phyloP scores from a whole-genome alignment of 495 filamentous ascomycete species.

The Aspergillus asperescens region DNA sequence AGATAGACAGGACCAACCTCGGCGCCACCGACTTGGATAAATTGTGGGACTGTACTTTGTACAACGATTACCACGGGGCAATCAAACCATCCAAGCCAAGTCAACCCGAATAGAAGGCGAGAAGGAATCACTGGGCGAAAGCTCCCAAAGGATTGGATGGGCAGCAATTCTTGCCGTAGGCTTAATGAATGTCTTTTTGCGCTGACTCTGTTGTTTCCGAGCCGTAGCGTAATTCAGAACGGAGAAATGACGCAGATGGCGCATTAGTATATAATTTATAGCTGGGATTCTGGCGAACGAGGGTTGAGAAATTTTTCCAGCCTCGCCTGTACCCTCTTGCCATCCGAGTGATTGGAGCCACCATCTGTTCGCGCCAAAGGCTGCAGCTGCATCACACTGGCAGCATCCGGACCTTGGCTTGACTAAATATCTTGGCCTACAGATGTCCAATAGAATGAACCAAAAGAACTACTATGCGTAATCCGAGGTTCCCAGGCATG shows the following conservation, averaged over 20 bases:
- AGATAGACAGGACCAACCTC: not conserved
- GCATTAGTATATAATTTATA: not conserved
- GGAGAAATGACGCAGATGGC: not conserved
- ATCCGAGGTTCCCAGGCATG: no score
- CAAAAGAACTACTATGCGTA: not conserved
- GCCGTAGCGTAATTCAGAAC: not conserved
- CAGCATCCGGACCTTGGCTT: not conserved
- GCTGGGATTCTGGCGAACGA: not conserved
- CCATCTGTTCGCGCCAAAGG: not conserved
- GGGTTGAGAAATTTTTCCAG: not conserved
- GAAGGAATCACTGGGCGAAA: not conserved
- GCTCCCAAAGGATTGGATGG: not conserved
- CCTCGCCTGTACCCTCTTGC: not conserved
- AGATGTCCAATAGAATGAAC: not conserved
- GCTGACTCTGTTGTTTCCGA: not conserved
- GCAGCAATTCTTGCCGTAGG: not conserved
- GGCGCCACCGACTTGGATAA: not conserved
- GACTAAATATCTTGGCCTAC: no score
- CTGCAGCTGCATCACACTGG: not conserved
- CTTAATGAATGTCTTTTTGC: not conserved
- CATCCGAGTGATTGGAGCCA: not conserved
- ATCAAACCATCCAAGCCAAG: not conserved
- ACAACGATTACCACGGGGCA: not conserved
- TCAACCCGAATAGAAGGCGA: not conserved
- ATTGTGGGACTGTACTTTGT: slow-evolving; percentile 1